Percentiles rank a stretch among this genome's conserved stretches.
Conservation (phyloP, 2,329 filamentous ascomycete species). For the Colletotrichum gigasporum region DNA sequence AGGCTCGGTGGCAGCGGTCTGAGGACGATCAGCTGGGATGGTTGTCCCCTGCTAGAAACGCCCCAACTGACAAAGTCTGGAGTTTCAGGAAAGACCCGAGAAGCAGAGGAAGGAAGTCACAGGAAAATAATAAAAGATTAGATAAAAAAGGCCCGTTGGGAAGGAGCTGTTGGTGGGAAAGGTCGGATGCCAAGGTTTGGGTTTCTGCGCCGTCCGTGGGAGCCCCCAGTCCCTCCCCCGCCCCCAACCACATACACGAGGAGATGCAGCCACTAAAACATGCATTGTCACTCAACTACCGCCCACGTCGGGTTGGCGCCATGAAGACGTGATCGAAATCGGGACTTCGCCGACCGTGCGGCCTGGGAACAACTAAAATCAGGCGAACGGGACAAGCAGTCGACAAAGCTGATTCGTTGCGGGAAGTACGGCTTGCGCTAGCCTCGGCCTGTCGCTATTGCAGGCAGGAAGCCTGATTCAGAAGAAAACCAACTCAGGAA, state of each 20-base stretch:
- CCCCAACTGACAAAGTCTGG: slow-evolving; percentile 10
- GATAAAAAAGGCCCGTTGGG: slow-evolving; percentile 7
- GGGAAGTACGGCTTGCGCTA: no score
- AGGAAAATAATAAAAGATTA: not conserved
- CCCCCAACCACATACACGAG: not conserved
- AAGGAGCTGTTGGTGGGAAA: not conserved
- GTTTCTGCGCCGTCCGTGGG: slow-evolving; percentile 14
- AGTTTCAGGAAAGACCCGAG: slow-evolving; percentile 24
- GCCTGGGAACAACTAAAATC: not conserved
- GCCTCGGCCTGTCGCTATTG: no score
- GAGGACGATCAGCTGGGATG: not conserved
- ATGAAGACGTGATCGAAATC: slow-evolving; percentile 14
- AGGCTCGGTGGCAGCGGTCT: slow-evolving; percentile 6
- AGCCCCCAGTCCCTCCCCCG: not conserved
- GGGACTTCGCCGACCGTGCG: not conserved
- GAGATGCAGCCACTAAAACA: not conserved
- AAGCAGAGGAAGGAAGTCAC: not conserved
- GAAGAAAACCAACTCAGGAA: no score
- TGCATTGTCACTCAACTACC: slow-evolving; percentile 5
- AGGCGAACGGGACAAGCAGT: not conserved
- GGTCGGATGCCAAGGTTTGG: slow-evolving; percentile 28
- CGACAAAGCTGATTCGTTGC: not conserved
- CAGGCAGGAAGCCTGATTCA: no score
- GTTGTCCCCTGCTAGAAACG: not conserved
- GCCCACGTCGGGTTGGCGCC: slow-evolving; percentile 21